phyloP scores from a whole-genome alignment of 2,329 filamentous ascomycete genomes.

The Microsporum canis region DNA sequence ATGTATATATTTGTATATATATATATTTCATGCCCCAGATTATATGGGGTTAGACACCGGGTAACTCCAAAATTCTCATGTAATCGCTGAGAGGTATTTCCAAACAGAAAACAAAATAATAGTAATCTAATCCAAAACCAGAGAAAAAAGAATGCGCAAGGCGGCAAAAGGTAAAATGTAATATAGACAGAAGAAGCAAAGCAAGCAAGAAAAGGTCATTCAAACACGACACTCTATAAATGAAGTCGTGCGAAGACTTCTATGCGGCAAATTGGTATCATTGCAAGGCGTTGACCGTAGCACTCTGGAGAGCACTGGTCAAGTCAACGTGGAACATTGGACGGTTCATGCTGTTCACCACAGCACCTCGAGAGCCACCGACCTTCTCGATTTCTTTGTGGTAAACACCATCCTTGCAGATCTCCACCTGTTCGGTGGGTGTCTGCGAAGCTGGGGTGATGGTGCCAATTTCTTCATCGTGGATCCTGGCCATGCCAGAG shows the following conservation, averaged over 20 bases:
- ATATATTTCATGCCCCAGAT: background rate
- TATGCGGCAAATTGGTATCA: slow-evolving; percentile 1
- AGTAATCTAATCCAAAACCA: background rate
- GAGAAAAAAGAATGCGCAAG: background rate
- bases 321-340: slow-evolving; percentile 92
- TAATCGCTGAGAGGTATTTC: slow-evolving; percentile 3
- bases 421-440: background rate
- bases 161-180: background rate
- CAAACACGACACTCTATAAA: background rate
- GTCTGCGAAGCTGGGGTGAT: background rate
- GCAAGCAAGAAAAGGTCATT: background rate
- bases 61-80: background rate
- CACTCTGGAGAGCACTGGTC: slow-evolving; percentile 77
- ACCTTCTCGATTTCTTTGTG: slow-evolving; percentile 4
- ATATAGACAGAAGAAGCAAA: background rate
- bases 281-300: slow-evolving; percentile 57
- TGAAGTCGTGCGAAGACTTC: background rate
- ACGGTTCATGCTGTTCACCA: slow-evolving; percentile 75
- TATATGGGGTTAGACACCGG: background rate
- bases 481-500: slow-evolving; percentile 7
- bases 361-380: slow-evolving; percentile 39
- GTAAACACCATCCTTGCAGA: background rate
- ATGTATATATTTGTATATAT: background rate
- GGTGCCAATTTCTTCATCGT: slow-evolving; percentile 14
- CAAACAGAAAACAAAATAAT: background rate